These are phyloP conservation scores for Talinum fruticosum DNA, from an alignment of 148 eudicot genomes.

Conservation along the genomic window DNA sequence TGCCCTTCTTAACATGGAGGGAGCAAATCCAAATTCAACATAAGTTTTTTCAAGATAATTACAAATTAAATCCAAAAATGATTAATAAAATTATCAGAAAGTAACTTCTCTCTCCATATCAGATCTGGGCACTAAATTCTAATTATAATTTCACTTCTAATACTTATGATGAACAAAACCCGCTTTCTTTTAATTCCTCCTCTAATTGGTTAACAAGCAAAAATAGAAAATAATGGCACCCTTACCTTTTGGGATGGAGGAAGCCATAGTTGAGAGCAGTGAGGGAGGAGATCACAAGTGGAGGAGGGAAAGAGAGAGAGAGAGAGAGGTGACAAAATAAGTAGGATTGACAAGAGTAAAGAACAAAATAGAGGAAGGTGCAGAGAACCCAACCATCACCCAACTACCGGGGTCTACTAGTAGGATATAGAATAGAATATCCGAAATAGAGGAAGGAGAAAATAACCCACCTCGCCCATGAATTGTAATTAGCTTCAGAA, in stretches of 20 bases:
- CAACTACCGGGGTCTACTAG: not conserved
- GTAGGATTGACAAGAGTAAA: not conserved
- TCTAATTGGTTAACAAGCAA: not conserved
- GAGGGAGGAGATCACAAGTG: not conserved
- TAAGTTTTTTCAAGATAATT: not conserved
- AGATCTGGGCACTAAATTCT: not conserved
- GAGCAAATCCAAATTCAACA: conserved; percentile 3
- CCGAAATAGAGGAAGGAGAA: too few species aligned
- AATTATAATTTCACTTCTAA: not conserved
- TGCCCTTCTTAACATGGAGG: too few species aligned
- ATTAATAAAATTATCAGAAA: not conserved
- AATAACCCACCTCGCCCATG: too few species aligned
- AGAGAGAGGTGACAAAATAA: not conserved
- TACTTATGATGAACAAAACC: too few species aligned
- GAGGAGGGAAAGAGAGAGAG: not conserved
- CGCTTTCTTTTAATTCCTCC: not conserved
- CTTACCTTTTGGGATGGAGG: not conserved
- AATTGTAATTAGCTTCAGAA: too few species aligned
- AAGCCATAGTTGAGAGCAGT: conserved; percentile 2
- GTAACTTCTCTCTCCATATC: not conserved
- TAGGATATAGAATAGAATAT: too few species aligned
- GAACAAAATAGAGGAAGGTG: not conserved
- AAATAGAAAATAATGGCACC: not conserved
- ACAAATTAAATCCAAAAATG: not conserved
- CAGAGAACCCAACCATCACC: not conserved